Base-by-base conservation (phyloP, 495 filamentous ascomycete species). In the Podospora pseudocomata region DNA sequence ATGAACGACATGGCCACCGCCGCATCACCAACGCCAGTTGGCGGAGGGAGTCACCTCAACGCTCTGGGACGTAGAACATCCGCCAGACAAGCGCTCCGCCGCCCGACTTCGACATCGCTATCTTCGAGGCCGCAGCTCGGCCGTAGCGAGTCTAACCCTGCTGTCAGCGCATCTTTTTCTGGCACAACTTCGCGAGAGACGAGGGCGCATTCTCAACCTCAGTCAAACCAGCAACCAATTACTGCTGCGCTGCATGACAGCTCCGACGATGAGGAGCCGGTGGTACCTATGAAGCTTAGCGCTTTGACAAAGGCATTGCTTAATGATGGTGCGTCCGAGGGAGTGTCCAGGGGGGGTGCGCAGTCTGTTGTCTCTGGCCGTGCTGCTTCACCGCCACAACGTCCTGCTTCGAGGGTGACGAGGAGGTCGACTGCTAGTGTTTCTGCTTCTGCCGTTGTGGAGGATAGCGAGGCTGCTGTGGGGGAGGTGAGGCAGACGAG, bases 271-370 rank as follows among this genome's bases (percentile, higher is more conserved):
- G 88, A 90, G 70, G 82, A 85, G 7, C 86, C 86, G 23, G 82
- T 88, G 27, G 82, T 88, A 27, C 90, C 89, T 67, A 91, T 92
- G 78, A 92, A 90, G 76, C 88, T 92, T 72, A 93, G 90, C 72
- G 91, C 91, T 44, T 84, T 90, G 49, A 91, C 90, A 9, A 92
- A 92, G 72, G 90, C 90, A 26, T 80, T 94, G 15, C 80, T 94
- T 6, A 87, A 90, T 65, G 89, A 89, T 70, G 86, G 87, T 62
- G 85, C 85, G 30, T 71, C 73, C 0, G 66, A 69, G 11, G 68
- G 62, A 27, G 30, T 4, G 2, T 61, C 59, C 3, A 30, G 15
- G 76, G 85, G 65, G 67, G 77, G 55, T 69, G 80, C 18, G 83
- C 39, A 49, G 39, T 49, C 39, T 49, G 39, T 49, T 16, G 39